Conservation (phyloP, 164 flowering plant genomes). For the Amborella trichopoda region DNA sequence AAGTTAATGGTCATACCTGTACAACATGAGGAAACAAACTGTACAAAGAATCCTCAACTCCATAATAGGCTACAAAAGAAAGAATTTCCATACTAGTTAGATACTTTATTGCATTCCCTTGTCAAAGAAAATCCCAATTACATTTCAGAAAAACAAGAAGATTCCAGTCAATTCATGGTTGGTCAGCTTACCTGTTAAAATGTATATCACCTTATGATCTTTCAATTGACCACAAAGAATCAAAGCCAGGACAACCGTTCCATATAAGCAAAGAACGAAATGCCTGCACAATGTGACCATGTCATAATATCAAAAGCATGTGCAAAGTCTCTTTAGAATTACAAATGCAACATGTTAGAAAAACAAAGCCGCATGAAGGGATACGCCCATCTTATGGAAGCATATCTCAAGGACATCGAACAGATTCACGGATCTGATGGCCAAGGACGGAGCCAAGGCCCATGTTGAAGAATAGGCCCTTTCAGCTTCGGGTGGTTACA, state of each 20-base stretch:
- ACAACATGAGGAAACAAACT: slow-evolving; percentile 76
- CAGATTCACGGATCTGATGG: too few relatives aligned
- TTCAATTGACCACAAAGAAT: slow-evolving; percentile 72
- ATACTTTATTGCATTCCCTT: too few relatives aligned
- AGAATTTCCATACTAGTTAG: too few relatives aligned
- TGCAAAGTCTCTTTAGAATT: too few relatives aligned
- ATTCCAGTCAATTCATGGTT: background rate
- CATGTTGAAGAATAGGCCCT: too few relatives aligned
- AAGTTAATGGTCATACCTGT: slow-evolving; percentile 38
- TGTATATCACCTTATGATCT: slow-evolving; percentile 47
- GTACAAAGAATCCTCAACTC: slow-evolving; percentile 60
- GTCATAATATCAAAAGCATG: too few relatives aligned
- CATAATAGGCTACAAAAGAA: slow-evolving; percentile 69
- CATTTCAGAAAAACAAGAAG: slow-evolving; percentile 4
- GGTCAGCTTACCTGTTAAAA: slow-evolving; percentile 52
- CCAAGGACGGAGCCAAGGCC: too few relatives aligned
- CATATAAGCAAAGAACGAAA: slow-evolving; percentile 80
- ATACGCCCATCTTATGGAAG: too few relatives aligned
- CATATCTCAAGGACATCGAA: too few relatives aligned
- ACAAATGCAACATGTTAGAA: background rate
- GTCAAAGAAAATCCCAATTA: too few relatives aligned
- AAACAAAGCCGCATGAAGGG: too few relatives aligned
- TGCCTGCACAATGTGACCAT: slow-evolving; percentile 79
- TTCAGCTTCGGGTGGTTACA: too few relatives aligned
- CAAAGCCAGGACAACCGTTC: slow-evolving; percentile 51